These are phyloP conservation scores for Fraxinus americana DNA, from an alignment of 257 asterid genomes.

Conservation along the genomic window DNA sequence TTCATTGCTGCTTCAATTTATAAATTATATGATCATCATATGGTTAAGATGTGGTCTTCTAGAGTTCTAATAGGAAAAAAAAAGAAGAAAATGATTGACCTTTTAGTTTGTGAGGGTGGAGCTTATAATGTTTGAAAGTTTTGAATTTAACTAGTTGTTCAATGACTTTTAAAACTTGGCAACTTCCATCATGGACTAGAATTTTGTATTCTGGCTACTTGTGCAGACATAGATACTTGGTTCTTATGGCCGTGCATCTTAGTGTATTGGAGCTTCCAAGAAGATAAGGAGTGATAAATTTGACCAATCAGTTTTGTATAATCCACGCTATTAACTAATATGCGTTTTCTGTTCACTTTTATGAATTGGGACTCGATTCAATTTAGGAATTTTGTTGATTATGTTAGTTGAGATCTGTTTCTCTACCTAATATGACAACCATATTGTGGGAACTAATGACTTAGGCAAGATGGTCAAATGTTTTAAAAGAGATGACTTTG, in stretches of 20 bases:
- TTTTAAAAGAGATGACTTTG: not conserved
- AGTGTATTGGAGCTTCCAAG: not conserved
- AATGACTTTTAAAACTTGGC: not conserved
- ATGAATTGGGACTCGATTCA: not conserved
- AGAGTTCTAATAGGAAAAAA: not conserved
- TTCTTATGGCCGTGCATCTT: not conserved
- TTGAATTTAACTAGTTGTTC: not conserved
- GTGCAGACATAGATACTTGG: not conserved
- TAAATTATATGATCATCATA: not conserved
- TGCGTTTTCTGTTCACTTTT: not conserved
- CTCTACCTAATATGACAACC: not conserved
- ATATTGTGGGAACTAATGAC: not conserved
- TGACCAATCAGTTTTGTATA: not conserved
- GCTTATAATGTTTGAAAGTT: not conserved
- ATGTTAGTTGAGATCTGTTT: not conserved
- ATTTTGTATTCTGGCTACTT: not conserved
- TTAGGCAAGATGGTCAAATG: no score
- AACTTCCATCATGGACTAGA: not conserved
- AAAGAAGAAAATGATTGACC: not conserved
- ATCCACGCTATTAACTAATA: not conserved
- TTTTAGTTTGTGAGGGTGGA: conserved; percentile 12
- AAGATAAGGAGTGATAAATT: not conserved
- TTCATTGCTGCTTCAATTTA: conserved; percentile 19
- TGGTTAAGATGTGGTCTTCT: not conserved
- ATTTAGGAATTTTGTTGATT: not conserved